phyloP scores from a whole-genome alignment of 306 rosid genomes.

The Clitoria ternatea region DNA sequence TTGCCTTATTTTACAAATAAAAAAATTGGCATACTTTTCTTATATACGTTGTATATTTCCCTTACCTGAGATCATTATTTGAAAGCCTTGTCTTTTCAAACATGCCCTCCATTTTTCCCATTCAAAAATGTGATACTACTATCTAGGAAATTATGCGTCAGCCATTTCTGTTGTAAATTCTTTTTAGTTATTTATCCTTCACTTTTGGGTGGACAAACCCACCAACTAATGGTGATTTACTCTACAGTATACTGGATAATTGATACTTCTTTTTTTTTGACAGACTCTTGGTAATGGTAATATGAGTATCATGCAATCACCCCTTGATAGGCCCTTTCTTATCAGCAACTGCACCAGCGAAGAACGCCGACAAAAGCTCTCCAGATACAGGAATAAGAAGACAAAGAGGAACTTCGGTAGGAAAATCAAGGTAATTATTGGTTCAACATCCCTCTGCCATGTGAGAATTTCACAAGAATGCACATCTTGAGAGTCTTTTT shows the following conservation, averaged over 20 bases:
- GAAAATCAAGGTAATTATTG: constrained; percentile 82
- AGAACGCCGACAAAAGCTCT: constrained; percentile 86
- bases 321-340: constrained; percentile 52
- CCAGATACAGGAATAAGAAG: constrained; percentile 91
- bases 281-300: constrained; percentile 76
- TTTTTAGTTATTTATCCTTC: constrained; percentile 16
- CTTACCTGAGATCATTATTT: not conserved
- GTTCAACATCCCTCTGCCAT: not conserved
- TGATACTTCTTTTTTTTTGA: constrained; percentile 55
- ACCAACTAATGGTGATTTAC: constrained; percentile 7
- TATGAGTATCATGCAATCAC: constrained; percentile 48
- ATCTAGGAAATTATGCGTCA: not conserved
- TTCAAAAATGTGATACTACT: not conserved
- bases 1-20: not conserved
- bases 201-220: not conserved
- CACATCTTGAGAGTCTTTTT: not conserved
- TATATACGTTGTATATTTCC: not conserved
- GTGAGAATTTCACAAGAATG: not conserved
- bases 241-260: constrained; percentile 26
- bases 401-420: constrained; percentile 91
- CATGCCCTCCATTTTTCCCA: not conserved
- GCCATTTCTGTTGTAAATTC: not conserved
- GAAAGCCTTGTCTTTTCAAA: not conserved
- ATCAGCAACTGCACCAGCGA: constrained; percentile 65
- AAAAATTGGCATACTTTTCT: not conserved